phyloP scores from a whole-genome alignment of 805 yeast species.

The Metschnikowia gelsemii region DNA sequence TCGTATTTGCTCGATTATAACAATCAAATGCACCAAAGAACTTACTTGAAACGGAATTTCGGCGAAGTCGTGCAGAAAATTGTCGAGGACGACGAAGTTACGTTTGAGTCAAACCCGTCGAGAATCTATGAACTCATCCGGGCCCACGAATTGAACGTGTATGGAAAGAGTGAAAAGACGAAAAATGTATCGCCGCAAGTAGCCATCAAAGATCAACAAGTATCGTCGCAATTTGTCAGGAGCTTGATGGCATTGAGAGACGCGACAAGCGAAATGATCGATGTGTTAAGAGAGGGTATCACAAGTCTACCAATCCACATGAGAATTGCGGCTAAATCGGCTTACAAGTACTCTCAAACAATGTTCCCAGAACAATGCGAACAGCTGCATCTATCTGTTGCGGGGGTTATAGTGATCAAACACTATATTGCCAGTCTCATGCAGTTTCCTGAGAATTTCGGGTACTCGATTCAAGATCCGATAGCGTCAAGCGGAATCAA shows the following conservation, averaged over 20 bases:
- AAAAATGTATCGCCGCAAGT: constrained; percentile 49
- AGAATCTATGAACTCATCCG: constrained; percentile 47
- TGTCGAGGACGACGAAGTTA: constrained; percentile 49
- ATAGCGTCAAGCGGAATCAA: constrained; percentile 15
- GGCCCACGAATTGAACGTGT: constrained; percentile 34
- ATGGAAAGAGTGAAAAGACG: constrained; percentile 36
- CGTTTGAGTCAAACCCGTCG: constrained; percentile 80
- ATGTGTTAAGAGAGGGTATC: constrained; percentile 45
- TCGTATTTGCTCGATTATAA: constrained; percentile 43
- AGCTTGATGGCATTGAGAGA: constrained; percentile 79
- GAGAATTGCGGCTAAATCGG: constrained; percentile 34
- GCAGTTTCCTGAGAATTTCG: constrained; percentile 55
- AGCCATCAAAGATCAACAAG: constrained; percentile 80
- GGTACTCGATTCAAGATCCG: constrained; percentile 40
- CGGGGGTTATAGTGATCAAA: constrained; percentile 63
- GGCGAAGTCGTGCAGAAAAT: constrained; percentile 40
- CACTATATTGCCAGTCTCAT: constrained; percentile 50
- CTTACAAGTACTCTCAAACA: constrained; percentile 39
- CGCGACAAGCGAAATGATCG: constrained; percentile 58
- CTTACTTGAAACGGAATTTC: constrained; percentile 39
- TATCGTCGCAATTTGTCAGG: constrained; percentile 63
- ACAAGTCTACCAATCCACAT: constrained; percentile 40
- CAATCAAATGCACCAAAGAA: constrained; percentile 50
- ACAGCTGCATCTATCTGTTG: constrained; percentile 59
- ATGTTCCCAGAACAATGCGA: constrained; percentile 60